Percentiles rank a stretch among this genome's conserved stretches.
phyloP scores from a whole-genome alignment of 2,329 filamentous ascomycete genomes.

The Colletotrichum salicis region DNA sequence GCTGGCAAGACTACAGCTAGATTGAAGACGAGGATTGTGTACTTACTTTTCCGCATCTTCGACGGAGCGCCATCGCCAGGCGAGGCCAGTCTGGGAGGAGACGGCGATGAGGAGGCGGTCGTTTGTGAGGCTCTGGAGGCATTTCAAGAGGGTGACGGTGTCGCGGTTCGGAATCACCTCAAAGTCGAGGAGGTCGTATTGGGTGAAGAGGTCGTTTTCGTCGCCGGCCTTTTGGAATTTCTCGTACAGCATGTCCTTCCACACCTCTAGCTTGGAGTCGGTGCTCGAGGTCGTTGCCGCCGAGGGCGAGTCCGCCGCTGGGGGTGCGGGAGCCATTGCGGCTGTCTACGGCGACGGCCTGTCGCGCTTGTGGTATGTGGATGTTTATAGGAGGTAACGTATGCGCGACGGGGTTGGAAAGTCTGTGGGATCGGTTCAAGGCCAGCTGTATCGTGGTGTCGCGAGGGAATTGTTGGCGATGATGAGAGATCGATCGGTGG shows the following conservation, averaged over 20 bases:
- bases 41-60: constrained; percentile 71
- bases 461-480: neutral
- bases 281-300: constrained; percentile 34
- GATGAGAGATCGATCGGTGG: neutral
- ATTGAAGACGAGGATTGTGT: neutral
- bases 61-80: constrained; percentile 68
- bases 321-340: constrained; percentile 27
- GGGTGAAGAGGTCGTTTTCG: constrained; percentile 63
- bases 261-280: constrained; percentile 58
- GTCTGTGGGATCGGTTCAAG: neutral
- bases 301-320: constrained; percentile 26
- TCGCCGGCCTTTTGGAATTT: constrained; percentile 62
- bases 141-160: constrained; percentile 62
- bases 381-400: neutral
- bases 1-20: neutral
- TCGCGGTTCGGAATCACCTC: constrained; percentile 68
- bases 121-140: constrained; percentile 67
- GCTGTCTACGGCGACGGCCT: constrained; percentile 3
- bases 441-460: neutral
- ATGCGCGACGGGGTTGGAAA: neutral
- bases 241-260: constrained; percentile 68
- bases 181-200: constrained; percentile 67
- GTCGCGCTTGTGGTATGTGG: no score
- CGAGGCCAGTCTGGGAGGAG: constrained; percentile 54
- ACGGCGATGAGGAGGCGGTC: constrained; percentile 69